Conservation (phyloP, 2,329 filamentous ascomycete genomes). For the Septoria linicola region DNA sequence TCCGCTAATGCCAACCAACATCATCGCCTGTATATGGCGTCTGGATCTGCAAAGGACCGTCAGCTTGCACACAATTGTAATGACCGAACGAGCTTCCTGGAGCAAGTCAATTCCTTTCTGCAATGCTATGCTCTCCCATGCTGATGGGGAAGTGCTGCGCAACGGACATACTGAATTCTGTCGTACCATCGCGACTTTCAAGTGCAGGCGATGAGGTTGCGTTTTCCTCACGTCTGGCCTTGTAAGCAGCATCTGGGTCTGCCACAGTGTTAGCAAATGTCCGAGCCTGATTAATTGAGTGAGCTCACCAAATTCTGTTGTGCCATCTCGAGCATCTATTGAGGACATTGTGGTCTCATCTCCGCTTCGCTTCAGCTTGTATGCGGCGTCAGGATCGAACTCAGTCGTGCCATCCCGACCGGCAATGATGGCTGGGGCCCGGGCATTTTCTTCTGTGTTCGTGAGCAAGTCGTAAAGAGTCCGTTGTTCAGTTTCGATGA, state of each 20-base stretch:
- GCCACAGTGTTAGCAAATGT: not conserved
- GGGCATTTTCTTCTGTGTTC: conserved; percentile 3
- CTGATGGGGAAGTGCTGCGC: too few species aligned
- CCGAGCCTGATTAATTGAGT: not conserved
- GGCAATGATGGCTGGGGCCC: not conserved
- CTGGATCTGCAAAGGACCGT: not conserved
- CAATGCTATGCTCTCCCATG: too few species aligned
- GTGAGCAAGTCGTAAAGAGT: not conserved
- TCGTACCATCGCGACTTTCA: conserved; percentile 14
- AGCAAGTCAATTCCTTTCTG: too few species aligned
- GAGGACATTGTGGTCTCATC: not conserved
- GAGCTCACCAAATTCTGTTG: conserved; percentile 12
- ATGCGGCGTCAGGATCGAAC: conserved; percentile 10
- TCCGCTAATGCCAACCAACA: not conserved
- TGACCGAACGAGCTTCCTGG: too few species aligned
- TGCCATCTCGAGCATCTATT: conserved; percentile 4
- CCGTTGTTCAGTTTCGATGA: not conserved
- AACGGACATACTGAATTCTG: conserved; percentile 17
- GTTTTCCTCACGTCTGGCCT: not conserved
- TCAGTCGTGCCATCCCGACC: conserved; percentile 14
- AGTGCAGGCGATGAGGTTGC: not conserved
- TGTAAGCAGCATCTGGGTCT: conserved; percentile 19
- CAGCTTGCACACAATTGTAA: too few species aligned
- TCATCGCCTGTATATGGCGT: conserved; percentile 4
- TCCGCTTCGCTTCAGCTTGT: not conserved